Evolutionary conservation across 2,329 filamentous ascomycete genomes (phyloP).

Genomic region (Fusarium sacchari): DNA sequence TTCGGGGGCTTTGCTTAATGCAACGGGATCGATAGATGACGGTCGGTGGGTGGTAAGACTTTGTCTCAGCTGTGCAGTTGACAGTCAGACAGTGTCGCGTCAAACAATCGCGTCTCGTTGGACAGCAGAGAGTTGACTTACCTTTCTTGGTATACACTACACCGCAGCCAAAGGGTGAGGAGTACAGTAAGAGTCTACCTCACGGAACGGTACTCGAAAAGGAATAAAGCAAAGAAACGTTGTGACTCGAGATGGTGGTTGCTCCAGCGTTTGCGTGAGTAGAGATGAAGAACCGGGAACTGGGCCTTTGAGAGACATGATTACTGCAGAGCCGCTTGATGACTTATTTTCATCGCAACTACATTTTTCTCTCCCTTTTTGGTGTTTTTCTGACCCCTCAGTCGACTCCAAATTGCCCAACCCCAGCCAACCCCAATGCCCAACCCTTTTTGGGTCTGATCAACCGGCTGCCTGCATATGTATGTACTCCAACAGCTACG

Average conservation of each 20-base stretch:
- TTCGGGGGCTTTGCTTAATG: not conserved
- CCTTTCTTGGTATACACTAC: not conserved
- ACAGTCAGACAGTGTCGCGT: not conserved
- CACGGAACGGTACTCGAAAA: not conserved
- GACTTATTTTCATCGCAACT: not conserved
- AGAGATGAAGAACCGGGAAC: not conserved
- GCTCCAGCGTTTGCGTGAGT: not conserved
- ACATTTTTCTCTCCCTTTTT: not conserved
- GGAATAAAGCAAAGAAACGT: not conserved
- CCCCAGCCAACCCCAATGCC: not conserved
- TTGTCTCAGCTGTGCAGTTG: not conserved
- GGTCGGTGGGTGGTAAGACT: not conserved
- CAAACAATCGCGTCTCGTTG: not conserved
- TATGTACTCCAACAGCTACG: not conserved
- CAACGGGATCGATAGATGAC: not conserved
- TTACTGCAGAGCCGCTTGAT: not conserved
- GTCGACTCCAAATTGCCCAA: not conserved
- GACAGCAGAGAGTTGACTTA: not conserved
- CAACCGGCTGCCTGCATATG: conserved; percentile 1
- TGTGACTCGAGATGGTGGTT: not conserved
- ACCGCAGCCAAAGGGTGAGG: not conserved
- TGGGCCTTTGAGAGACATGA: not conserved
- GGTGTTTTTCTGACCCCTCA: not conserved
- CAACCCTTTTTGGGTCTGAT: conserved; percentile 9
- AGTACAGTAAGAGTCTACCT: not conserved